A percentile compares a stretch with the other conserved stretches of the same genome.
Evolutionary conservation across 805 yeast species (phyloP).

Genomic region (Candida broadrunensis): DNA sequence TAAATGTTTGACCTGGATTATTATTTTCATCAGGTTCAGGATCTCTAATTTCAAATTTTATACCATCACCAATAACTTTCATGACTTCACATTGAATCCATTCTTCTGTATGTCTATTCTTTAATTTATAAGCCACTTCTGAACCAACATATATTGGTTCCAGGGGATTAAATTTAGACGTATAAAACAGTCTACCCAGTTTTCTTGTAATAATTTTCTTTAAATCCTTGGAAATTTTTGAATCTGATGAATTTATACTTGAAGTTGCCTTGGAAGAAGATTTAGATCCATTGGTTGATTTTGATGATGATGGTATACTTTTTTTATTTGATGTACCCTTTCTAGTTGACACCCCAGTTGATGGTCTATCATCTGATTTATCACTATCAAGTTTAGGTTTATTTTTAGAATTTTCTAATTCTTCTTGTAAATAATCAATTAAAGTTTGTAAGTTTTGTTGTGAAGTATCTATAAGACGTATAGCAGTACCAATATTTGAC

Average conservation of each 20-base stretch:
- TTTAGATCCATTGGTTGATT: background rate
- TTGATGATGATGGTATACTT: background rate
- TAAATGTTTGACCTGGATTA: slow-evolving; percentile 82
- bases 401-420: slow-evolving; percentile 5
- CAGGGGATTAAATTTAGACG: slow-evolving; percentile 58
- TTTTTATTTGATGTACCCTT: background rate
- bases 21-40: slow-evolving; percentile 96
- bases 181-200: slow-evolving; percentile 44
- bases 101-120: slow-evolving; percentile 72
- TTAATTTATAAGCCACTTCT: slow-evolving; percentile 84
- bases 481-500: slow-evolving; percentile 54
- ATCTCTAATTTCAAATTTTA: slow-evolving; percentile 84
- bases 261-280: background rate
- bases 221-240: slow-evolving; percentile 3
- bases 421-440: slow-evolving; percentile 28
- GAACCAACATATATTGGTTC: slow-evolving; percentile 63
- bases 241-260: background rate
- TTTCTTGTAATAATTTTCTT: slow-evolving; percentile 14
- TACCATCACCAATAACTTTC: slow-evolving; percentile 71
- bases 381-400: background rate
- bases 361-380: slow-evolving; percentile 5
- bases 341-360: background rate
- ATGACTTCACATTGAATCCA: slow-evolving; percentile 96
- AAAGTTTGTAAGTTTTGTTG: slow-evolving; percentile 47
- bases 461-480: slow-evolving; percentile 34